These are phyloP conservation scores for Herpetospermum pedunculosum DNA, from an alignment of 306 rosid genomes.

Conservation along the genomic window DNA sequence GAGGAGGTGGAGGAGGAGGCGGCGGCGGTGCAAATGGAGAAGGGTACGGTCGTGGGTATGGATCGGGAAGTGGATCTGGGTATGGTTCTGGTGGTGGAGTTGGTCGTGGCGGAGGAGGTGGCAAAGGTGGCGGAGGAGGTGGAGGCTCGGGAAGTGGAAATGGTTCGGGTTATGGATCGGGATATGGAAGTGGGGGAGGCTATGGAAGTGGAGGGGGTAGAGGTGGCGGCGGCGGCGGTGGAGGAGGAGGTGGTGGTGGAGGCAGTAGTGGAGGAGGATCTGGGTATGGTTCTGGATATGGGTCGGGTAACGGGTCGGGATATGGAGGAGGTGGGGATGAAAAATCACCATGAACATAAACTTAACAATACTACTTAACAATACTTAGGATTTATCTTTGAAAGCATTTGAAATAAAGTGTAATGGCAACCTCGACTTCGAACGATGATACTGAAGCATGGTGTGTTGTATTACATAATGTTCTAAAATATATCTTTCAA, in stretches of 20 bases:
- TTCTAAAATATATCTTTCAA: neutral
- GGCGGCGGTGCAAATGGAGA: conserved; percentile 32
- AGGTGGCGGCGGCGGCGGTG: neutral
- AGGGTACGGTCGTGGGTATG: conserved; percentile 42
- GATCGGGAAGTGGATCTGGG: conserved; percentile 32
- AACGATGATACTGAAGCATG: neutral
- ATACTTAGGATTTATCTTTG: neutral
- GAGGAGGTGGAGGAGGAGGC: conserved; percentile 30
- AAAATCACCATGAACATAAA: neutral
- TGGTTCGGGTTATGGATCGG: conserved; percentile 21
- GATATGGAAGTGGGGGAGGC: conserved; percentile 15
- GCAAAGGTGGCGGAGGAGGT: conserved; percentile 10
- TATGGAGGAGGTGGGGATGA: conserved; percentile 12
- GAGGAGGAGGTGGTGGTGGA: neutral
- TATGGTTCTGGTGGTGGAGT: conserved; percentile 3
- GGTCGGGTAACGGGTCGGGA: conserved; percentile 6
- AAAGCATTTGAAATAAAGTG: neutral
- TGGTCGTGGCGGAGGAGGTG: conserved; percentile 8
- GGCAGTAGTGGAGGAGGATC: conserved; percentile 1
- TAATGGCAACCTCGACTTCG: neutral
- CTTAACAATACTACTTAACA: neutral
- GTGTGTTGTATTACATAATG: neutral
- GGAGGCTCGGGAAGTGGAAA: conserved; percentile 4
- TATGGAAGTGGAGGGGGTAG: neutral
- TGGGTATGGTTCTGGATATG: conserved; percentile 2